Evolutionary conservation across 805 yeast species (phyloP).

Genomic region (Candida nemodendra): DNA sequence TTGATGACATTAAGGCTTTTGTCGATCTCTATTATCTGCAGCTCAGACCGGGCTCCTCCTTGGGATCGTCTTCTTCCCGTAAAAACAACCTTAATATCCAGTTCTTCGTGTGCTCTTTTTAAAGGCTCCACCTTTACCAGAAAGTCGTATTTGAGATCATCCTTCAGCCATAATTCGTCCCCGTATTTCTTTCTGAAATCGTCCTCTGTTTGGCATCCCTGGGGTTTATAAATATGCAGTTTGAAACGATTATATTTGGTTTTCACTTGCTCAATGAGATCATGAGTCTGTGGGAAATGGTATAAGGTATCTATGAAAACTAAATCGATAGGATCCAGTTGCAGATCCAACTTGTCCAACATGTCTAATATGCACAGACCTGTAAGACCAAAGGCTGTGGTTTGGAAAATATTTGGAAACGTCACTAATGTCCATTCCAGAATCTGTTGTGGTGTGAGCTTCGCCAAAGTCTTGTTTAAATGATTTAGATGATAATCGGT

Average conservation of each 20-base stretch:
- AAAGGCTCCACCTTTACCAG: constrained; percentile 92
- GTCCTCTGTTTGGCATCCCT: constrained; percentile 48
- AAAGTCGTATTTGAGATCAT: constrained; percentile 80
- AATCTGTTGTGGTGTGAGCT: constrained; percentile 65
- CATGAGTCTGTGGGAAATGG: constrained; percentile 92
- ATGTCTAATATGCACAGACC: constrained; percentile 88
- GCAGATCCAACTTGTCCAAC: constrained; percentile 49
- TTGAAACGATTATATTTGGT: constrained; percentile 51
- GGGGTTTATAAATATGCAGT: constrained; percentile 69
- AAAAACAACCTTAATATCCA: constrained; percentile 77
- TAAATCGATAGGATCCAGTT: constrained; percentile 53
- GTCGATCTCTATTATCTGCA: constrained; percentile 78
- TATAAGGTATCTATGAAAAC: constrained; percentile 88
- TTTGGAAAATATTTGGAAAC: constrained; percentile 80
- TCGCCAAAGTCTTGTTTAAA: constrained; percentile 60
- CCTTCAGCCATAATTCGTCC: constrained; percentile 75
- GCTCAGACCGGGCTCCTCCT: constrained; percentile 74
- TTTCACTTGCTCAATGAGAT: constrained; percentile 60
- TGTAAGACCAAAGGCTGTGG: constrained; percentile 93
- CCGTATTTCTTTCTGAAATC: constrained; percentile 75
- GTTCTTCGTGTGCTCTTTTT: constrained; percentile 73
- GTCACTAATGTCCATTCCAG: constrained; percentile 81
- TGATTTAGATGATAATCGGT: constrained; percentile 51
- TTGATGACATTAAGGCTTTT: constrained; percentile 68
- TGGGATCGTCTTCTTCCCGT: constrained; percentile 91